Conservation (phyloP, 2,329 filamentous ascomycete genomes). For the Aspergillus tanneri region DNA sequence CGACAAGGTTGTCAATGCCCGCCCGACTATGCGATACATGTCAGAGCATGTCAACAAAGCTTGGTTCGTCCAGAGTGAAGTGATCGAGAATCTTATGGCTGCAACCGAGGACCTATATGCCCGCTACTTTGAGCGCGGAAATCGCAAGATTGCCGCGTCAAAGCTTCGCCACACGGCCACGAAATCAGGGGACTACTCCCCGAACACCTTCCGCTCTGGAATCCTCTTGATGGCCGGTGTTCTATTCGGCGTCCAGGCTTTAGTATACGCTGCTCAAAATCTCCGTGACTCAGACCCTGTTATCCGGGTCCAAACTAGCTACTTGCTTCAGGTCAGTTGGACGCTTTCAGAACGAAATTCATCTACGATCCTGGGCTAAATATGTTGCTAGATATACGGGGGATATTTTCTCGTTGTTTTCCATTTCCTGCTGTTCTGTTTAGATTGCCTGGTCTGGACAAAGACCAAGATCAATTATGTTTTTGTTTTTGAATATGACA, state of each 20-base stretch:
- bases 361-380: constrained; percentile 4
- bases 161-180: constrained; percentile 74
- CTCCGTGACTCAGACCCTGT: constrained; percentile 52
- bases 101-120: constrained; percentile 89
- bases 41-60: constrained; percentile 86
- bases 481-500: constrained; percentile 96
- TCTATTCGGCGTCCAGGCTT: constrained; percentile 65
- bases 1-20: constrained; percentile 81
- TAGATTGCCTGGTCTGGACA: constrained; percentile 82
- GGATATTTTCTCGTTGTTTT: constrained; percentile 85
- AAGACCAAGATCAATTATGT: constrained; percentile 87
- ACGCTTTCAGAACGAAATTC: not conserved
- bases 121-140: constrained; percentile 89
- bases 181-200: constrained; percentile 59
- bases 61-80: constrained; percentile 87
- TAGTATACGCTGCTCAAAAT: constrained; percentile 58
- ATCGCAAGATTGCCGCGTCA: constrained; percentile 83
- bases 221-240: constrained; percentile 67
- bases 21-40: constrained; percentile 77
- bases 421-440: constrained; percentile 77
- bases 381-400: constrained; percentile 69
- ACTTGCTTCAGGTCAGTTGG: constrained; percentile 62
- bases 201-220: constrained; percentile 60
- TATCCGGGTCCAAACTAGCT: constrained; percentile 58
- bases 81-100: constrained; percentile 75